Evolutionary conservation across 148 eudicot genomes (phyloP).

Genomic region (Suaeda aralocaspica): DNA sequence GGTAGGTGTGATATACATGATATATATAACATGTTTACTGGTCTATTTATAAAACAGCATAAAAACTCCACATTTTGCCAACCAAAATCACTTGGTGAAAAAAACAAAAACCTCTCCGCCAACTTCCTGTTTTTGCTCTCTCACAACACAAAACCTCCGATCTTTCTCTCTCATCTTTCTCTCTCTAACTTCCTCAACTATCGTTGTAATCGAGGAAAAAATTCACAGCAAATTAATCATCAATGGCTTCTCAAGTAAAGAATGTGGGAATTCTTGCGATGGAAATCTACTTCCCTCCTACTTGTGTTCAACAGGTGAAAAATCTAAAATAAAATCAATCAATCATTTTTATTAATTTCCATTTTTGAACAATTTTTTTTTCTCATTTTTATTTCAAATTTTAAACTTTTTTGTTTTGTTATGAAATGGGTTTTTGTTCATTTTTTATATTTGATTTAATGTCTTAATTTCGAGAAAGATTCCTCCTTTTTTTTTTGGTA

Average conservation of each 20-base stretch:
- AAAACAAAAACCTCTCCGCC: background rate
- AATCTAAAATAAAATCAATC: too few relatives aligned
- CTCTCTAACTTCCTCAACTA: background rate
- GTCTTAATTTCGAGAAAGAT: too few relatives aligned
- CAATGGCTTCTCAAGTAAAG: constrained; percentile 27
- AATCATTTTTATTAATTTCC: too few relatives aligned
- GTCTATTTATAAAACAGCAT: constrained; percentile 13
- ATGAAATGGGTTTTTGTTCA: background rate
- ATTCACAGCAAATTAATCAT: background rate
- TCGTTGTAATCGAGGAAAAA: constrained; percentile 23
- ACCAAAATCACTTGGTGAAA: background rate
- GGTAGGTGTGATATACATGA: background rate
- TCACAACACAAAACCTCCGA: background rate
- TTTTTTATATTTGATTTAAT: background rate
- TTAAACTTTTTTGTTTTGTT: background rate
- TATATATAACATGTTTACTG: too few relatives aligned
- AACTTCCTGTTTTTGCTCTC: background rate
- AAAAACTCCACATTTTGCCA: background rate
- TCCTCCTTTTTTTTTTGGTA: background rate
- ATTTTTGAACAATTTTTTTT: background rate
- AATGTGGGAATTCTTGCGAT: constrained; percentile 97
- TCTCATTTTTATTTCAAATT: background rate
- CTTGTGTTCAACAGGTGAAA: constrained; percentile 91
- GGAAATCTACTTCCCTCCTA: constrained; percentile 96
- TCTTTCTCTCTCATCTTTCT: background rate